Conservation (phyloP, 2,329 filamentous ascomycete genomes). For the Elsinoe perseae region DNA sequence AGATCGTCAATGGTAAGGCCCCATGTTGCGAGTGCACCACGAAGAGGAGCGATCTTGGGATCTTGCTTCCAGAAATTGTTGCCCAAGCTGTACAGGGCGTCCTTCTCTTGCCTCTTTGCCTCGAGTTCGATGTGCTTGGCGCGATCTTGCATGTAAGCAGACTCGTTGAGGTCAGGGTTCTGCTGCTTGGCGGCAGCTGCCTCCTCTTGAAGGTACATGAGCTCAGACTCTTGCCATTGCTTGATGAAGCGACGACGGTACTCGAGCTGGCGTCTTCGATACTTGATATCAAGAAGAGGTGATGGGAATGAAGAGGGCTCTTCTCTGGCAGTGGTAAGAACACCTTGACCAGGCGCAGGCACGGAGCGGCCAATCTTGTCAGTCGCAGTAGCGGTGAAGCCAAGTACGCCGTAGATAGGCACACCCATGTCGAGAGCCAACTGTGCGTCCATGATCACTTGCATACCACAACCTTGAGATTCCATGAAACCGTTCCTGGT, state of each 20-base stretch:
- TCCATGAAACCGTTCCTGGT: conserved; percentile 99
- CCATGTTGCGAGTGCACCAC: conserved; percentile 94
- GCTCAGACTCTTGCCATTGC: conserved; percentile 91
- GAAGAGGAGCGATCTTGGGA: conserved; percentile 83
- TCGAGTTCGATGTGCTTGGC: conserved; percentile 80
- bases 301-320: conserved; percentile 86
- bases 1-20: conserved; percentile 95
- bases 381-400: conserved; percentile 87
- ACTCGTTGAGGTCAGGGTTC: conserved; percentile 64
- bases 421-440: conserved; percentile 97
- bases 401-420: conserved; percentile 90
- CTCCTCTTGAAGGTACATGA: conserved; percentile 88
- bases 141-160: conserved; percentile 79
- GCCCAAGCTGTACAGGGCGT: conserved; percentile 83
- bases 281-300: conserved; percentile 93
- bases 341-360: conserved; percentile 91
- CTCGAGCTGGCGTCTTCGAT: conserved; percentile 90
- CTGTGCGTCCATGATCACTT: conserved; percentile 96
- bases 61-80: conserved; percentile 99
- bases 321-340: conserved; percentile 90
- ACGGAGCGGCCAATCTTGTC: conserved; percentile 99
- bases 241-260: conserved; percentile 90
- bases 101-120: conserved; percentile 82
- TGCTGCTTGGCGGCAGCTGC: conserved; percentile 83
- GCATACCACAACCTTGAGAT: conserved; percentile 95